phyloP scores from a whole-genome alignment of 257 asterid species.

The Salvia splendens region DNA sequence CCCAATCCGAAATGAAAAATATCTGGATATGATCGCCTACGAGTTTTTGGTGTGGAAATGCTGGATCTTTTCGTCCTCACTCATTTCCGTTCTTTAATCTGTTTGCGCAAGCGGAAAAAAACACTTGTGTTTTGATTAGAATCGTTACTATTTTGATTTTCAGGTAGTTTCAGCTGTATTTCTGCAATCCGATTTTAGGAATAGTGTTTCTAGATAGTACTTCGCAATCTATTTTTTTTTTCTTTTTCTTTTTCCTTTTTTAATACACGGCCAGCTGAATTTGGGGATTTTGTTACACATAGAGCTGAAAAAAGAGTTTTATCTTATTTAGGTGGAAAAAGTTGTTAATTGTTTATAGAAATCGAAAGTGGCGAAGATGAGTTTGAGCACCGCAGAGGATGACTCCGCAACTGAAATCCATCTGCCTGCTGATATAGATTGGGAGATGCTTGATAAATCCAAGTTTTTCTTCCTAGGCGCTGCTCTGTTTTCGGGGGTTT shows the following conservation, averaged over 20 bases:
- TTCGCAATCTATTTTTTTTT: slow-evolving; percentile 3
- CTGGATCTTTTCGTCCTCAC: slow-evolving; percentile 62
- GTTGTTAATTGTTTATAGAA: slow-evolving; percentile 14
- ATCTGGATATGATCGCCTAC: slow-evolving; percentile 40
- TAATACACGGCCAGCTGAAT: slow-evolving; percentile 13
- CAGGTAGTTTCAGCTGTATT: slow-evolving; percentile 35
- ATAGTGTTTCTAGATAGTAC: slow-evolving; percentile 20
- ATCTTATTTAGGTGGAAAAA: slow-evolving; percentile 21
- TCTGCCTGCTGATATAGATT: slow-evolving; percentile 92
- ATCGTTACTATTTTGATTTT: slow-evolving; percentile 7
- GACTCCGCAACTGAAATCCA: slow-evolving; percentile 81
- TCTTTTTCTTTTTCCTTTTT: background rate
- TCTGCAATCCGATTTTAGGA: slow-evolving; percentile 27
- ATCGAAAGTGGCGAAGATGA: slow-evolving; percentile 80
- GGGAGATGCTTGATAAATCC: slow-evolving; percentile 98
- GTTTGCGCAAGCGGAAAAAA: slow-evolving; percentile 62
- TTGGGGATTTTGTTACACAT: slow-evolving; percentile 1
- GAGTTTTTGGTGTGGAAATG: slow-evolving; percentile 55
- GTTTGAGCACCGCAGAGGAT: slow-evolving; percentile 72
- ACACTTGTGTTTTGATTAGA: background rate
- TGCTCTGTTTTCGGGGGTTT: slow-evolving; percentile 86
- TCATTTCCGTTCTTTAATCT: slow-evolving; percentile 67
- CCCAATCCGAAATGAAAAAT: slow-evolving; percentile 6
- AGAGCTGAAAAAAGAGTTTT: slow-evolving; percentile 19
- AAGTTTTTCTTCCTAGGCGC: slow-evolving; percentile 95